Evolutionary conservation across 1,139 yeast species (phyloP), one percentile per base, ranked within the genome.

Genomic region (Kodamaea derodonti): DNA sequence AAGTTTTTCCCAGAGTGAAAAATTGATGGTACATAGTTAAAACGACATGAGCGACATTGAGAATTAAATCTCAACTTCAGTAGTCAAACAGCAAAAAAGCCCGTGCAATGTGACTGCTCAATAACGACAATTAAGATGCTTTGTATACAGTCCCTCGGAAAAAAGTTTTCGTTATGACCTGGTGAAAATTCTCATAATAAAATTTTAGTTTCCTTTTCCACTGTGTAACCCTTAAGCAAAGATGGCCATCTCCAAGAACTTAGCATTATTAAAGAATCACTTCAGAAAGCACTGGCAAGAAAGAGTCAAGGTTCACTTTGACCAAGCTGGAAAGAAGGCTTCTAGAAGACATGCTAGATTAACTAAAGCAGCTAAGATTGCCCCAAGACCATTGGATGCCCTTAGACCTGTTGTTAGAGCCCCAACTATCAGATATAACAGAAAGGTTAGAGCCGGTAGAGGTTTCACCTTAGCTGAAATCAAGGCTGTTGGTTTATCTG

Each of bases 221-320:
- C 36, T 32, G 41, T 37, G 40, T 33, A 28, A 37, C 36, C 36
- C 41, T 35, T 39, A 37, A 39, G 37, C 31, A 49, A 60, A 59
- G 55, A 69, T 73, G 92, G 97, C 97, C 75, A 87, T 92, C 79
- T 74, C 92, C 64, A 88, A 92, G 90, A 92, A 92, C 77, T 78
- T 84, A 75, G 95, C 97, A 83, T 78, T 90, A 80, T 88, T 83
- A 78, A 84, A 84, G 80, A 84, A 84, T 78, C 95, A 85, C 78
- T 85, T 85, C 87, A 83, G 94, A 80, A 92, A 92, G 86, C 92
- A 88, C 95, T 92, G 99, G 99, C 97, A 92, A 79, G 95, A 86
- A 76, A 87, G 98, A 71, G 99, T 92, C 80, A 86, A 79, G 73
- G 95, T 87, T 62, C 97, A 92, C 88, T 84, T 90, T 68, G 96